These are phyloP conservation scores for Zymoseptoria ardabiliae DNA, from an alignment of 2,329 filamentous ascomycete species.

Conservation along the genomic window DNA sequence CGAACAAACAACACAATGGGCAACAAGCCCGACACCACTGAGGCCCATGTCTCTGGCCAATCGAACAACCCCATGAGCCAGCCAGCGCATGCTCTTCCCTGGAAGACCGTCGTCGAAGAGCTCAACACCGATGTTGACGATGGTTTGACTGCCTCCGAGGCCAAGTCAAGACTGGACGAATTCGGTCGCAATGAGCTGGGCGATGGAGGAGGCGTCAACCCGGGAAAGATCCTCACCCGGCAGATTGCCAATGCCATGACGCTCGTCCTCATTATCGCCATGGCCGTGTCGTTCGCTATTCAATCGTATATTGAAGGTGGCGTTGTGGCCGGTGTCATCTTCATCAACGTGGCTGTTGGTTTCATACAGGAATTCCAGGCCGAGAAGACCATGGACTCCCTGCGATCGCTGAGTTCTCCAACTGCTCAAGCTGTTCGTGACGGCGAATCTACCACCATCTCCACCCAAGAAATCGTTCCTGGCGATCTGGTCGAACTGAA, in stretches of 20 bases:
- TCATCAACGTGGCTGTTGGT: slow-evolving; percentile 39
- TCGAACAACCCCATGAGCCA: slow-evolving; percentile 47
- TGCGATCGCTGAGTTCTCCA: slow-evolving; percentile 39
- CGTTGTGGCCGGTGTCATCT: slow-evolving; percentile 39
- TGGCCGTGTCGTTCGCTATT: slow-evolving; percentile 42
- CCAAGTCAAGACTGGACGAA: slow-evolving; percentile 50
- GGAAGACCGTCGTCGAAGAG: slow-evolving; percentile 45
- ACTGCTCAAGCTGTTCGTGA: slow-evolving; percentile 41
- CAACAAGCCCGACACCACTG: neutral
- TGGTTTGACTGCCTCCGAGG: slow-evolving; percentile 57
- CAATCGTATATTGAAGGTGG: slow-evolving; percentile 41
- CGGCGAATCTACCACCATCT: slow-evolving; percentile 33
- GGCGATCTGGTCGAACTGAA: slow-evolving; percentile 41
- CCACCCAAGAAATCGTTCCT: slow-evolving; percentile 37
- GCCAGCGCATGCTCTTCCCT: slow-evolving; percentile 55
- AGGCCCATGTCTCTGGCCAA: neutral
- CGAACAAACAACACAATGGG: neutral
- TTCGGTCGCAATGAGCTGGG: slow-evolving; percentile 65
- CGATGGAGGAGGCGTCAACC: slow-evolving; percentile 59
- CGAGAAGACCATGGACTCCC: slow-evolving; percentile 43
- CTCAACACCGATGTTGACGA: slow-evolving; percentile 58
- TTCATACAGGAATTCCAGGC: slow-evolving; percentile 41
- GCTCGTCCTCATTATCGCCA: slow-evolving; percentile 40
- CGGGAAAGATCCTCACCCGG: slow-evolving; percentile 63
- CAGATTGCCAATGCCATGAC: slow-evolving; percentile 59